These are phyloP conservation scores for Hirsutella rhossiliensis DNA, from an alignment of 2,329 filamentous ascomycete genomes.

Conservation along the genomic window DNA sequence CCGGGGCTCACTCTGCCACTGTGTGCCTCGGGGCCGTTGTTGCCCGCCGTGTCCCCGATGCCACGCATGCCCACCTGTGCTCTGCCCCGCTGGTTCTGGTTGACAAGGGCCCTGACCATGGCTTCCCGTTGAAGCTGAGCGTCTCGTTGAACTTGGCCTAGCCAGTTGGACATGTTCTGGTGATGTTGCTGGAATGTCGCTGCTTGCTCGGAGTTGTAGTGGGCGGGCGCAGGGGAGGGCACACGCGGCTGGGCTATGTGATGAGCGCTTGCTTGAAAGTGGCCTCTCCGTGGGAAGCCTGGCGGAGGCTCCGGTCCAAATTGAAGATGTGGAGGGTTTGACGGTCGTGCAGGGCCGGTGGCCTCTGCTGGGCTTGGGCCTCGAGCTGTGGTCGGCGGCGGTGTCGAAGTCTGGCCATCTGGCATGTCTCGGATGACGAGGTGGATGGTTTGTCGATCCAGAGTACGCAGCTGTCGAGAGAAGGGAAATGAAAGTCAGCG, in stretches of 20 bases:
- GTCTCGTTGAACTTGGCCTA: conserved; percentile 28
- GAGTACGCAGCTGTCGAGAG: conserved; percentile 25
- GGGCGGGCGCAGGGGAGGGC: conserved; percentile 15
- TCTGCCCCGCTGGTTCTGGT: conserved; percentile 30
- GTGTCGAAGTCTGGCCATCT: conserved; percentile 16
- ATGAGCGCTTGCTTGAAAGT: conserved; percentile 13
- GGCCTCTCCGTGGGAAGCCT: conserved; percentile 15
- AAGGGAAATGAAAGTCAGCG: conserved; percentile 1
- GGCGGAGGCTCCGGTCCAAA: conserved; percentile 17
- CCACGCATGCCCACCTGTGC: conserved; percentile 27
- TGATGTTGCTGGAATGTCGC: conserved; percentile 25
- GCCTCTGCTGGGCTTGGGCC: conserved; percentile 14
- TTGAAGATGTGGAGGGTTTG: conserved; percentile 8
- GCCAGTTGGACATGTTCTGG: conserved; percentile 30
- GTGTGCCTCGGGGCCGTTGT: conserved; percentile 10
- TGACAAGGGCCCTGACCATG: conserved; percentile 26
- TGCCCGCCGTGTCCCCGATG: conserved; percentile 20
- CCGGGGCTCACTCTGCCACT: conserved; percentile 12
- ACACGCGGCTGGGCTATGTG: conserved; percentile 16
- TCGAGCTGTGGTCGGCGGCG: conserved; percentile 9
- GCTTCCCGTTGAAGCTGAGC: conserved; percentile 22
- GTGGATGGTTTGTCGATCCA: conserved; percentile 39
- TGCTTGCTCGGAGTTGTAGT: conserved; percentile 15
- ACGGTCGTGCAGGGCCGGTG: conserved; percentile 11
- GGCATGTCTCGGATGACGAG: conserved; percentile 33